A percentile compares a stretch with the other conserved stretches of the same genome.
Conservation (phyloP, 305 asterid genomes). For the Fraxinus sp. region DNA sequence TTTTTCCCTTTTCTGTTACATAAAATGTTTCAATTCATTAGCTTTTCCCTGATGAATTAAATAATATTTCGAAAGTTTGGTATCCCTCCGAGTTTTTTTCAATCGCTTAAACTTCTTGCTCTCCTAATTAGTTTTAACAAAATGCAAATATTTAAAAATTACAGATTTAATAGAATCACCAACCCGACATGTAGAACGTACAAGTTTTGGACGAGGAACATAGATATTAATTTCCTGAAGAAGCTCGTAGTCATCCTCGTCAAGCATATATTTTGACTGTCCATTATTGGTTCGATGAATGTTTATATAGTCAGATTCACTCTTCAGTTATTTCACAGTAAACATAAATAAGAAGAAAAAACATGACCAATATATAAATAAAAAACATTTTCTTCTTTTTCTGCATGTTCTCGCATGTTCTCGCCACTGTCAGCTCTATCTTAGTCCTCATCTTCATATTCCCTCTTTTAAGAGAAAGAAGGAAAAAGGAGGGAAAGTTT, state of each 20-base stretch:
- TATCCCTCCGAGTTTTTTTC: too few species aligned
- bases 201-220: slow-evolving; percentile 81
- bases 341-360: background rate
- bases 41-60: too few species aligned
- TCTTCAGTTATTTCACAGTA: background rate
- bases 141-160: too few species aligned
- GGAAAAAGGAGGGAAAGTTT: too few species aligned
- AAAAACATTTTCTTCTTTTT: slow-evolving; percentile 77
- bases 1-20: too few species aligned
- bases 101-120: too few species aligned
- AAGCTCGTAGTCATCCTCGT: slow-evolving; percentile 90
- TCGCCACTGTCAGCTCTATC: slow-evolving; percentile 48
- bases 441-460: slow-evolving; percentile 56
- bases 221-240: slow-evolving; percentile 85
- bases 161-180: too few species aligned
- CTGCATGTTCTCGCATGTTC: slow-evolving; percentile 66
- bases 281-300: slow-evolving; percentile 33
- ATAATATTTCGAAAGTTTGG: too few species aligned
- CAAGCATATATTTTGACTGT: slow-evolving; percentile 73
- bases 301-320: background rate
- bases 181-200: slow-evolving; percentile 22
- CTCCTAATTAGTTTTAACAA: too few species aligned
- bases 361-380: slow-evolving; percentile 10
- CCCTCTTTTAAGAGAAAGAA: too few species aligned
- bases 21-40: too few species aligned